Conservation (phyloP, 768 basidiomycete genomes). For the Boletus rex-veris region DNA sequence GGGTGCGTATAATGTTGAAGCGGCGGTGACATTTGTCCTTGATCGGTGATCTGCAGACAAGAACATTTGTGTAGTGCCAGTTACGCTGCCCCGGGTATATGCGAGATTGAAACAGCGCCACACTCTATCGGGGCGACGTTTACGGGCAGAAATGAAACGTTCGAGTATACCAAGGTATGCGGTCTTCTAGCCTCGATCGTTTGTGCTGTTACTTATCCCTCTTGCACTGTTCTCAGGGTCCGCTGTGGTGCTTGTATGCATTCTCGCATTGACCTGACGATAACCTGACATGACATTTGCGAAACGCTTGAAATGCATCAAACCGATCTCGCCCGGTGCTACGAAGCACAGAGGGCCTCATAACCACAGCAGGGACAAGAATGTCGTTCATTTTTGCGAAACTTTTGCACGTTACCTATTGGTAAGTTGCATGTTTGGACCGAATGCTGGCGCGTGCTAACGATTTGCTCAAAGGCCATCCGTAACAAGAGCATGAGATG, state of each 20-base stretch:
- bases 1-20: constrained; percentile 37
- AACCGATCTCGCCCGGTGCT: constrained; percentile 42
- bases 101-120: too few relatives aligned
- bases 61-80: constrained; percentile 44
- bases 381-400: constrained; percentile 55
- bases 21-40: not conserved
- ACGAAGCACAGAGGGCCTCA: constrained; percentile 47
- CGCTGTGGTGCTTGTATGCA: not conserved
- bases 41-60: constrained; percentile 36
- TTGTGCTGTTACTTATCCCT: not conserved
- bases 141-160: too few relatives aligned
- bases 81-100: constrained; percentile 45
- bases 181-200: not conserved
- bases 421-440: constrained; percentile 33
- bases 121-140: too few relatives aligned
- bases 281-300: constrained; percentile 32
- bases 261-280: not conserved
- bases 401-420: constrained; percentile 51
- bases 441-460: not conserved
- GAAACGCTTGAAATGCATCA: constrained; percentile 49
- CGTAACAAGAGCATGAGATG: constrained; percentile 60
- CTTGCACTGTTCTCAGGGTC: not conserved
- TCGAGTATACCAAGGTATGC: constrained; percentile 51
- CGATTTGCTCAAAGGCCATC: constrained; percentile 39
- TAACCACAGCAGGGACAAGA: constrained; percentile 42